Conservation (phyloP, 139 green algal species). For the Chlorella sorokiniana region DNA sequence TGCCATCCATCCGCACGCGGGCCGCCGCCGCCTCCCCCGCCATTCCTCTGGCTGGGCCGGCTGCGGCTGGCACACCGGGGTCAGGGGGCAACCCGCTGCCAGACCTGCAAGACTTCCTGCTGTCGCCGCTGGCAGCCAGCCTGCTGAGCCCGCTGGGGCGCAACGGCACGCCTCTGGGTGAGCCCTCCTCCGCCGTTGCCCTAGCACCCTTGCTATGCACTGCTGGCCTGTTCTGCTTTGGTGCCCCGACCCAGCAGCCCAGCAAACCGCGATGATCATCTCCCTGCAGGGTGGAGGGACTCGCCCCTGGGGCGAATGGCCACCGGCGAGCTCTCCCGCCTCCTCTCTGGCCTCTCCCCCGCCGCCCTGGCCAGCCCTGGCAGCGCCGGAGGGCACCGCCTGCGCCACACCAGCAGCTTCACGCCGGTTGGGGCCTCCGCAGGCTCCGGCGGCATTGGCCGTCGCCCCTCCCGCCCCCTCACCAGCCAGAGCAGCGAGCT, state of each 20-base stretch:
- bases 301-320: not conserved
- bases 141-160: slow-evolving; percentile 38
- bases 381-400: not conserved
- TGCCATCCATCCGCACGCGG: slow-evolving; percentile 18
- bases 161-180: not conserved
- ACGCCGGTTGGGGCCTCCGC: not conserved
- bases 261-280: not conserved
- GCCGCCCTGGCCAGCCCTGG: not conserved
- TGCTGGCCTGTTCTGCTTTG: too few species aligned
- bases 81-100: not conserved
- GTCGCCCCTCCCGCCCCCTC: not conserved
- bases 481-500: not conserved
- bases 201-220: too few species aligned
- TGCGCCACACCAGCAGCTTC: not conserved
- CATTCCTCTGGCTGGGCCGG: not conserved
- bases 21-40: not conserved
- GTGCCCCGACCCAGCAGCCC: not conserved
- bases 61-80: not conserved
- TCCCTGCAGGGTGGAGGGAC: slow-evolving; percentile 2
- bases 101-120: not conserved
- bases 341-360: not conserved
- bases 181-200: not conserved
- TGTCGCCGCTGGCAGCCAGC: slow-evolving; percentile 37
- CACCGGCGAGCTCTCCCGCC: not conserved
- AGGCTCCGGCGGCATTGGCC: not conserved